phyloP scores from a whole-genome alignment of 2,329 filamentous ascomycete genomes.

The Exophiala spinifera region DNA sequence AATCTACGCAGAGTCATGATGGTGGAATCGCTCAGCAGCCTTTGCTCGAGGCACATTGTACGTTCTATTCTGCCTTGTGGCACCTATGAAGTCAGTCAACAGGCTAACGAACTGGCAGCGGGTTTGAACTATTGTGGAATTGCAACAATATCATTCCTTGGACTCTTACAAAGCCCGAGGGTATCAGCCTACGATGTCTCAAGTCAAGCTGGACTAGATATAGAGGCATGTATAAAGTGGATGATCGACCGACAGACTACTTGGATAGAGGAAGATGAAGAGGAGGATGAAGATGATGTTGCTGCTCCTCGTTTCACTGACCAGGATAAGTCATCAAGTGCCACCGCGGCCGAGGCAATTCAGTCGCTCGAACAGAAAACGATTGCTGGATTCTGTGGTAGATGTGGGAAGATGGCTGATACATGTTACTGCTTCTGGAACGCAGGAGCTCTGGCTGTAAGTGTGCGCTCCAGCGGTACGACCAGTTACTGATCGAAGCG shows the following conservation, averaged over 20 bases:
- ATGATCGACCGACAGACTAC: slow-evolving; percentile 63
- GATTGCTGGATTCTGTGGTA: slow-evolving; percentile 76
- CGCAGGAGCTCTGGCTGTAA: slow-evolving; percentile 58
- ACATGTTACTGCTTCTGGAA: slow-evolving; percentile 98
- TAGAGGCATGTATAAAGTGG: slow-evolving; percentile 49
- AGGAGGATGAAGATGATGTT: slow-evolving; percentile 27
- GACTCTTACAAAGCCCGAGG: slow-evolving; percentile 7
- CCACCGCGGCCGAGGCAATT: not conserved
- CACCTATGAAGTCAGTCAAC: not conserved
- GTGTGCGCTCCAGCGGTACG: slow-evolving; percentile 5
- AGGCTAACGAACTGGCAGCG: slow-evolving; percentile 48
- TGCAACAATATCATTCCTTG: slow-evolving; percentile 49
- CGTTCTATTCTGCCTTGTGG: slow-evolving; percentile 24
- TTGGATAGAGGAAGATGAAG: slow-evolving; percentile 50
- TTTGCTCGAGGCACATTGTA: slow-evolving; percentile 79
- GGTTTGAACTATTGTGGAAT: slow-evolving; percentile 91
- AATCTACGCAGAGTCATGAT: slow-evolving; percentile 66
- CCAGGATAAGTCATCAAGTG: not conserved
- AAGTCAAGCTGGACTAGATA: slow-evolving; percentile 38
- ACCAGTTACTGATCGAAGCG: slow-evolving; percentile 17
- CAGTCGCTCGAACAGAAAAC: not conserved
- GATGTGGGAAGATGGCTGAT: slow-evolving; percentile 86
- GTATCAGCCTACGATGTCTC: slow-evolving; percentile 34
- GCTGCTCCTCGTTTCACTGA: not conserved
- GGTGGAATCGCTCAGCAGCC: slow-evolving; percentile 77